A percentile compares a stretch with the other conserved stretches of the same genome.
phyloP scores from a whole-genome alignment of 1,284 basidiomycete genomes.

The Chiua sp. region DNA sequence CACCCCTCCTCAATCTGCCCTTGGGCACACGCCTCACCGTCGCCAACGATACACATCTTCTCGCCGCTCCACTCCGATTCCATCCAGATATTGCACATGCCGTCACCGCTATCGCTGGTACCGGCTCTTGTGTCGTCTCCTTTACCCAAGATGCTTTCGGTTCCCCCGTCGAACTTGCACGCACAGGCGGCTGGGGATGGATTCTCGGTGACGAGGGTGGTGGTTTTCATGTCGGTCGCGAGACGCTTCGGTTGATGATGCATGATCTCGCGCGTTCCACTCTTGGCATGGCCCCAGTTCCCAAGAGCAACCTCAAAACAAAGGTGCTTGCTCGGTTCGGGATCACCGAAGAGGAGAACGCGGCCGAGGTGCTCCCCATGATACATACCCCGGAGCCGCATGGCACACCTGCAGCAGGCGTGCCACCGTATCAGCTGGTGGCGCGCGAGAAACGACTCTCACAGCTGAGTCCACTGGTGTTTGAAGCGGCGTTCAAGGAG shows the following conservation, averaged over 20 bases:
- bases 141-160: slow-evolving; percentile 51
- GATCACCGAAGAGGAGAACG: slow-evolving; percentile 52
- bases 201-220: slow-evolving; percentile 83
- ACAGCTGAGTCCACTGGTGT: slow-evolving; percentile 72
- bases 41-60: slow-evolving; percentile 76
- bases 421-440: slow-evolving; percentile 43
- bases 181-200: slow-evolving; percentile 84
- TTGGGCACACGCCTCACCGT: slow-evolving; percentile 58
- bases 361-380: slow-evolving; percentile 64
- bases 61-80: slow-evolving; percentile 70
- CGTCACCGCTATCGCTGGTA: slow-evolving; percentile 72
- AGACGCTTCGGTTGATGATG: slow-evolving; percentile 70
- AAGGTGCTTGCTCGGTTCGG: slow-evolving; percentile 60
- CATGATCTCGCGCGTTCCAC: slow-evolving; percentile 58
- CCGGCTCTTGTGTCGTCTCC: slow-evolving; percentile 71
- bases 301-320: slow-evolving; percentile 44
- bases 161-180: slow-evolving; percentile 61
- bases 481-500: slow-evolving; percentile 70
- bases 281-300: slow-evolving; percentile 42
- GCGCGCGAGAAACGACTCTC: slow-evolving; percentile 76
- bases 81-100: slow-evolving; percentile 62
- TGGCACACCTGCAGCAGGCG: slow-evolving; percentile 15
- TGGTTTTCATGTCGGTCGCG: slow-evolving; percentile 76
- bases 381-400: slow-evolving; percentile 62
- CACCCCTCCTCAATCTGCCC: slow-evolving; percentile 60